Percentiles rank a stretch among this genome's conserved stretches.
Conservation (phyloP, 306 rosid genomes). For the Corylus americana region DNA sequence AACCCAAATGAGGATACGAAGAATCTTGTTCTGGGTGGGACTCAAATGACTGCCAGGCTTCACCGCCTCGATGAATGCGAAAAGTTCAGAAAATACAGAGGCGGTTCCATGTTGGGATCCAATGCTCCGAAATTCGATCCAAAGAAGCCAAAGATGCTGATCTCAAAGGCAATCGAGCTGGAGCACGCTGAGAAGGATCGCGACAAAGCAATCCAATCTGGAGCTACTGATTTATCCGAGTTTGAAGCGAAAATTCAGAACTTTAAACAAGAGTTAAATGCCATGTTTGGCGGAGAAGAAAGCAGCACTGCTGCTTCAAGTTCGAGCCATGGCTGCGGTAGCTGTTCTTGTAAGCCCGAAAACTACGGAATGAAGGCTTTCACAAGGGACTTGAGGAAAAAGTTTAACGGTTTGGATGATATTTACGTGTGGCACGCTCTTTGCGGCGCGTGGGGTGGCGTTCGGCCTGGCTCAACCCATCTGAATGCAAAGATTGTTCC, state of each 20-base stretch:
- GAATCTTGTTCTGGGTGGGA: constrained; percentile 67
- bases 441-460: constrained; percentile 95
- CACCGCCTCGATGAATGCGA: constrained; percentile 62
- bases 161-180: constrained; percentile 57
- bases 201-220: constrained; percentile 36
- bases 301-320: neutral
- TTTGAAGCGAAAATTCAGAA: constrained; percentile 41
- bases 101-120: constrained; percentile 55
- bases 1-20: constrained; percentile 55
- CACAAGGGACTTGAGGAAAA: constrained; percentile 66
- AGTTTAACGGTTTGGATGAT: constrained; percentile 71
- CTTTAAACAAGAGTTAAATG: constrained; percentile 54
- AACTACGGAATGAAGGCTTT: constrained; percentile 73
- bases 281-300: constrained; percentile 46
- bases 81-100: constrained; percentile 61
- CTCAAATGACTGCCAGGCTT: constrained; percentile 81
- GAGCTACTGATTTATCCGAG: constrained; percentile 31
- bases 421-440: constrained; percentile 88
- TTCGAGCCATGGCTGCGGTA: constrained; percentile 19
- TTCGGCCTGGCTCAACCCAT: constrained; percentile 73
- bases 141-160: constrained; percentile 47
- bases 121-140: constrained; percentile 63
- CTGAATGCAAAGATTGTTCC: constrained; percentile 49
- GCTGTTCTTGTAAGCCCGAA: constrained; percentile 14
- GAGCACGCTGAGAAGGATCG: constrained; percentile 51